Conservation (phyloP, 139 green algal genomes). For the Chlorella sp. region DNA sequence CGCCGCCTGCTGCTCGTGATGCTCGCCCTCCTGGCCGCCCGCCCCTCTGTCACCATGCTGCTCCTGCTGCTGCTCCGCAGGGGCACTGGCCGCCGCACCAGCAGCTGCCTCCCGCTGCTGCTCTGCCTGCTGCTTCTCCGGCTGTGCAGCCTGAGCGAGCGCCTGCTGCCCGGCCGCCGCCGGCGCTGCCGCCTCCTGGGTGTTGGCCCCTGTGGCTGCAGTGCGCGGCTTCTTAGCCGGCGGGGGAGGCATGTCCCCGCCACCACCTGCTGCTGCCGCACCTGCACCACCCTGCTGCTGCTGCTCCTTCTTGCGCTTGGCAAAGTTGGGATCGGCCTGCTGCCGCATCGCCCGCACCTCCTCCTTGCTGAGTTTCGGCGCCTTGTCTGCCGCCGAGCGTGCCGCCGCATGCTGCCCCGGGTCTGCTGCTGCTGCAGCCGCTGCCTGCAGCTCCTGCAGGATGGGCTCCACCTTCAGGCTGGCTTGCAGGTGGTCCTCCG, state of each 20-base stretch:
- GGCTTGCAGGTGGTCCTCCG: constrained; percentile 53
- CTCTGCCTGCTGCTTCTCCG: neutral
- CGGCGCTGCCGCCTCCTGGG: neutral
- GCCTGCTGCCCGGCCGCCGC: neutral
- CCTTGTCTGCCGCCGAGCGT: constrained; percentile 61
- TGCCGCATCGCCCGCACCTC: constrained; percentile 68
- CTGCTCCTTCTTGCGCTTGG: constrained; percentile 18
- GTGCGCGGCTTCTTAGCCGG: constrained; percentile 14
- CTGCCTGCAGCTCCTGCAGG: constrained; percentile 63
- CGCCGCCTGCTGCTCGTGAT: neutral
- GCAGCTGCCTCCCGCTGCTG: neutral
- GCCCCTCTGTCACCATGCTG: neutral
- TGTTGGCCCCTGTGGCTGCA: neutral
- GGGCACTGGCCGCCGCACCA: neutral
- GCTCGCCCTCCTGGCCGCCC: neutral
- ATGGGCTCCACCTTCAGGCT: constrained; percentile 71
- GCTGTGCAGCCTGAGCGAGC: neutral
- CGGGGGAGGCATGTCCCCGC: constrained; percentile 8
- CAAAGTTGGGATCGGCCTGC: constrained; percentile 78
- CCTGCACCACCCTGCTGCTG: neutral
- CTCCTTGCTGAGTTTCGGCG: constrained; percentile 67
- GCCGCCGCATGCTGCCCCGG: constrained; percentile 45
- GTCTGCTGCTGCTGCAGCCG: constrained; percentile 41
- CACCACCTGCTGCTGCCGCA: no score
- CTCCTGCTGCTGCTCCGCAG: neutral